Evolutionary conservation across 73 alveolate species (phyloP), one percentile per base, ranked within the genome.

Genomic region (Paramecium sexaurelia): DNA sequence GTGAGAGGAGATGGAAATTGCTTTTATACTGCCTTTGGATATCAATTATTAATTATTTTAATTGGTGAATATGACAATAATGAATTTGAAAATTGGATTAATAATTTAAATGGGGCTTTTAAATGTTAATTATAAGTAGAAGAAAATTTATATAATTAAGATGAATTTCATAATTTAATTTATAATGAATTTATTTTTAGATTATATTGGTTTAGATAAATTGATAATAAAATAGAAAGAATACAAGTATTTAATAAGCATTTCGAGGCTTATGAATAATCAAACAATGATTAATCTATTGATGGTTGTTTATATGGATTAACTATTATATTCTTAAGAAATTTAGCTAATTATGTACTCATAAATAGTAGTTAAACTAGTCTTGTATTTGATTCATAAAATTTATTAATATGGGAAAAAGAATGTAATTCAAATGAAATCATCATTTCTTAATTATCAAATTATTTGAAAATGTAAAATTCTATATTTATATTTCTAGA

Each of bases 251-350:
- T 51, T 51, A 51, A 6, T 51, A 4, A 51, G 22, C 32, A 61
- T 11, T 61, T 61, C 26, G 9, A 26, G 26, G 83, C 83, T 29
- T 22, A 29, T 24, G 41, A 51, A 7, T 24, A 51, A 2, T 51
- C 67, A 5, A 51, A 4, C n/a, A n/a, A n/a, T n/a, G n/a, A 1
- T 6, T 17, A 3, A 51, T 6, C 0, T 4, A 51, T 51, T 3
- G 83, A 61, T 61, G 83, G 83, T 1, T 61, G 83, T 24, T 8
- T 61, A 29, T 61, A 61, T 61, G 83, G 83, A 10, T 61, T 61
- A 32, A 26, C 83, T 26, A 61, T 45, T 10, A 22, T 61, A 29
- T 61, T 61, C 26, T 61, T 61, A 13, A 61, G 83, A 61, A 61
- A 61, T 61, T 20, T 61, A 11, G 41, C 83, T 61, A 11, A 61